Base-by-base conservation (phyloP, 2,329 filamentous ascomycete species). In the Epichloe sibirici region DNA sequence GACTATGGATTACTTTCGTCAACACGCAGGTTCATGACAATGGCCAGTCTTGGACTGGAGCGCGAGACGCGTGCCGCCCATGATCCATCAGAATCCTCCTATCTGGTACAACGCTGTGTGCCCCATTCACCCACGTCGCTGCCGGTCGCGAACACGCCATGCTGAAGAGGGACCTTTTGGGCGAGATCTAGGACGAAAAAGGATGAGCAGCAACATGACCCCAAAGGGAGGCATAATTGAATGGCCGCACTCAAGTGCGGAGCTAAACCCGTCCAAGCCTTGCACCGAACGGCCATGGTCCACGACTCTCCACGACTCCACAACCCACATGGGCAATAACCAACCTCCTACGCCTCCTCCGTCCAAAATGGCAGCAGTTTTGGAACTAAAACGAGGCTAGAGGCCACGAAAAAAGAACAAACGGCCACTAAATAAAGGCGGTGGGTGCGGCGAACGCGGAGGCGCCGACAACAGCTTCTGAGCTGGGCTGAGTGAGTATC, bases 121-220 rank as follows among this genome's bases (percentile, higher is more conserved):
- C 43, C 58, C 65, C 64, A 58, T 66, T 55, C 57, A 59, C 53
- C 53, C 63, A 64, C 63, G 57, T 64, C 61, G 57, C 57, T 61
- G 57, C 64, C 61, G 56, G 56, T 57, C 28, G 45, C 52, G 43
- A 45, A 45, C 51, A 54, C 57, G 8, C 4, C 31, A 47, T 23
- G 31, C 17, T 23, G 17, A 31, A 25, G 40, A 43, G 40, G 40
- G 48, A 35, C n/a, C 21, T 43, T 37, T 43, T 44, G 8, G 21
- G 15, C 17, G 9, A 17, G 3, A 9, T 31, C 28, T 31, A 9
- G 28, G 28, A 31, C 28, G 28, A 31, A 31, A 31, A 31, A 31
- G 28, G 28, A 31, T 31, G 28, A 11, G 28, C 28, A 31, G 28
- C 28, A 31, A 31, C 28, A 31, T 9, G 28, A 31, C 3, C 9